phyloP scores from a whole-genome alignment of 202 grass and related monocot genomes.

The Alloteropsis angusta region DNA sequence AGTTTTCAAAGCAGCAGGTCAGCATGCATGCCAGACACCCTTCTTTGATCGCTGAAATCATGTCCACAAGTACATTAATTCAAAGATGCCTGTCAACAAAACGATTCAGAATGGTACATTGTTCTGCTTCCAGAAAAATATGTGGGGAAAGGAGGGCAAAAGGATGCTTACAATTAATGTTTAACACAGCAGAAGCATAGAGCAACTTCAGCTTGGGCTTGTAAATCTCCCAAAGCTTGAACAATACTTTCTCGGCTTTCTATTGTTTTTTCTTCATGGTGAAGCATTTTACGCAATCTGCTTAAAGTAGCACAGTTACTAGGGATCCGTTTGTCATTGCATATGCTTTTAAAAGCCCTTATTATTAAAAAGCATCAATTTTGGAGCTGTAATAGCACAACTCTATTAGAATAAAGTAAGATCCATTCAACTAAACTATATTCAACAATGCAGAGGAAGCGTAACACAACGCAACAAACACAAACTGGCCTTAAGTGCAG shows the following conservation, averaged over 20 bases:
- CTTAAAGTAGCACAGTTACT: constrained; percentile 10
- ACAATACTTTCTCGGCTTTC: constrained; percentile 49
- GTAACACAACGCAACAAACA: background rate
- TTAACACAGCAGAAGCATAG: constrained; percentile 80
- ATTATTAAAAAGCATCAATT: background rate
- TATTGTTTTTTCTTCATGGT: constrained; percentile 28
- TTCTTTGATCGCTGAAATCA: background rate
- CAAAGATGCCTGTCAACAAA: constrained; percentile 12
- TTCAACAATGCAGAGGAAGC: background rate
- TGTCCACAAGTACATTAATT: background rate
- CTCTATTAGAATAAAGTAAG: background rate
- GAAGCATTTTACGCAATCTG: constrained; percentile 78
- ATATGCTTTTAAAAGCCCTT: background rate
- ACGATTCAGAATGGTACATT: background rate
- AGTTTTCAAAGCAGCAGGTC: background rate
- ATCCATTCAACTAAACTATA: background rate
- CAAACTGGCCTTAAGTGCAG: background rate
- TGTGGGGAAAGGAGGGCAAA: background rate
- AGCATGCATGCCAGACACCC: constrained; percentile 7
- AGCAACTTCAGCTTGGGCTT: constrained; percentile 91
- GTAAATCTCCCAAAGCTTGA: constrained; percentile 63
- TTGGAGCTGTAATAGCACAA: background rate
- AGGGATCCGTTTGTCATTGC: background rate
- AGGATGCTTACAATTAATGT: constrained; percentile 35
- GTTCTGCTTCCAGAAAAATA: background rate